Base-by-base conservation (phyloP, 352 stramenopile genomes). In the Phytopythium mirpurense region DNA sequence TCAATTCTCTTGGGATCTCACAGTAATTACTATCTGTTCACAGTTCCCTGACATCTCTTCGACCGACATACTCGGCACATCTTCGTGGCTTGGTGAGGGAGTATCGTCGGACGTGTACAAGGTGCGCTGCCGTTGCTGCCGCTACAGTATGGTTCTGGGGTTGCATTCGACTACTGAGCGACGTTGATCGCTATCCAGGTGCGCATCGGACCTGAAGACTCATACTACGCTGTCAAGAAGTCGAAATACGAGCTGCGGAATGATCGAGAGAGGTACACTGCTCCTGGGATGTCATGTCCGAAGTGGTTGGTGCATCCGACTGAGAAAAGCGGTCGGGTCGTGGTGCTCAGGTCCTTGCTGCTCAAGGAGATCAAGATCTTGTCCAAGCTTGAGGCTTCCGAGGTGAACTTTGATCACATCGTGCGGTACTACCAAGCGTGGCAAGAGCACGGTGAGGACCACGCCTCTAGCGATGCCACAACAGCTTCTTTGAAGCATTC, bases 361-460 rank as follows among this genome's bases (percentile, higher is more conserved):
- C 37, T 81, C 2, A 72, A 86, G 61, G 83, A 94, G 52, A 87
- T 92, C 36, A 35, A 54, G 6, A 72, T 87, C 18, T 54, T 86
- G 12, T 56, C 86, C 55, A 57, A 71, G 1, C 41, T 91, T 7
- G 38, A 60, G 14, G 34, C 60, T 1, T 76, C 70, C 1, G 60
- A 38, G n/a, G 36, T 56, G 2, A 69, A 74, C 51, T 88, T 88
- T 40, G 65, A 78, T 10, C 87, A 98, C 53, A 88, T 98, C 62
- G 88, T 98, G 3, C 73, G 90, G 18, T 98, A 98, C 65, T 91
- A 98, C 63, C 90, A 98, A 67, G 93, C 95, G 1, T 98, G 91
- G 88, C 87, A 96, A 61, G 76, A 98, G 74, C 80, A 93, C 74
- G 76, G 83, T 89, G 55, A 47, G n/a, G 21, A n/a, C n/a, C n/a